Evolutionary conservation across 768 basidiomycete genomes (phyloP).

Genomic region (Xerocomellus dryophilus): DNA sequence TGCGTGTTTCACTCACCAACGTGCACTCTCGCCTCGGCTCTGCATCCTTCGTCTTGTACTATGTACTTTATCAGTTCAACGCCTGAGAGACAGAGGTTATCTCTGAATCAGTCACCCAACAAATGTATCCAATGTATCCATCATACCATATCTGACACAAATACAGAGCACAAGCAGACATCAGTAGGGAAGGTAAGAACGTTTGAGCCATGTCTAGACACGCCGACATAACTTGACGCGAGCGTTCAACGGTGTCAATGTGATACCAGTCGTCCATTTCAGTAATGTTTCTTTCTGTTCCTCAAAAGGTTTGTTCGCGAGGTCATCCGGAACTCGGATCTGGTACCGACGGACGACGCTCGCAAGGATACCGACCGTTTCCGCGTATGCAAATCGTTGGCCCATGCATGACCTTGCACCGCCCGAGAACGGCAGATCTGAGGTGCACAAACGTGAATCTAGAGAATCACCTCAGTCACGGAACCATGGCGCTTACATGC

Average conservation of each 20-base stretch:
- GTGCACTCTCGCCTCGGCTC: not conserved
- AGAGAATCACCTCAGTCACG: not conserved
- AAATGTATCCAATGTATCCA: not conserved
- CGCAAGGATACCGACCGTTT: conserved; percentile 43
- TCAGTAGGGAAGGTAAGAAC: not conserved
- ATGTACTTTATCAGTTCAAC: not conserved
- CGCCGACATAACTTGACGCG: conserved; percentile 24
- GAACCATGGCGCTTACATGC: conserved; percentile 36
- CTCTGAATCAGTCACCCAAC: not conserved
- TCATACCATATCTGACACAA: not conserved
- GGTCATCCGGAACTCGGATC: conserved; percentile 38
- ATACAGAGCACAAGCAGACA: not conserved
- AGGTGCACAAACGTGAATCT: not conserved
- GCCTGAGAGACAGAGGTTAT: not conserved
- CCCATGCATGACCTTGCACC: conserved; percentile 50
- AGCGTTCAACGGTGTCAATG: conserved; percentile 34
- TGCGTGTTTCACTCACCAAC: not conserved
- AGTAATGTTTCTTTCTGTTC: conserved; percentile 36
- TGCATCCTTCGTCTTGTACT: not conserved
- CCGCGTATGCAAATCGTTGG: conserved; percentile 45
- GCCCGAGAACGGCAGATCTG: conserved; percentile 44
- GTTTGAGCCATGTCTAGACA: not conserved
- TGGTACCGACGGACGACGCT: conserved; percentile 41
- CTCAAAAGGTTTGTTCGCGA: conserved; percentile 27
- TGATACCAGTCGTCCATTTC: conserved; percentile 37